Evolutionary conservation across 1,284 basidiomycete species (phyloP).

Genomic region (Trametes pubescens): DNA sequence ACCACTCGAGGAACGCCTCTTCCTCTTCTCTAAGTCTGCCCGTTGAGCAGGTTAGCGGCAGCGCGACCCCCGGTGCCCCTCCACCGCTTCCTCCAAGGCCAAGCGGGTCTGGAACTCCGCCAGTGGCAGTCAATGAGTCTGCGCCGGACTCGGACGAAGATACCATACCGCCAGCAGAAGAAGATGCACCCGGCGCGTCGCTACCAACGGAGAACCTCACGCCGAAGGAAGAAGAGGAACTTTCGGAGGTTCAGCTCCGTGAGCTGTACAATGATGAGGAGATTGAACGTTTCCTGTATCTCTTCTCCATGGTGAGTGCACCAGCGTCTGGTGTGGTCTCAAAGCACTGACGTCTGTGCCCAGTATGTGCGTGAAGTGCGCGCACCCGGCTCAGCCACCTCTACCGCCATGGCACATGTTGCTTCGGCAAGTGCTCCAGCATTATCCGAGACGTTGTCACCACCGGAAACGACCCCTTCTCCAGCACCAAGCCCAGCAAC

Average conservation of each 20-base stretch:
- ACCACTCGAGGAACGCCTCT: background rate
- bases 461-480: background rate
- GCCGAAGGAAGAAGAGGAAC: conserved; percentile 35
- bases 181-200: background rate
- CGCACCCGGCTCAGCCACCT: conserved; percentile 35
- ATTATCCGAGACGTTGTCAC: conserved; percentile 10
- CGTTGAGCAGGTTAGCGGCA: background rate
- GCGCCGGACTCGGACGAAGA: conserved; percentile 10
- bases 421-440: conserved; percentile 19
- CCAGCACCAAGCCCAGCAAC: background rate
- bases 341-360: background rate
- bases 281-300: conserved; percentile 61
- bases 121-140: background rate
- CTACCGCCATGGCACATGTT: conserved; percentile 5
- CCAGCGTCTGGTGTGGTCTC: background rate
- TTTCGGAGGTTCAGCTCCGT: conserved; percentile 53
- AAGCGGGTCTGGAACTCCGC: background rate
- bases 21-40: background rate
- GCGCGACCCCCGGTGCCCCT: background rate
- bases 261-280: conserved; percentile 70
- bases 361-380: conserved; percentile 71
- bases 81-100: conserved; percentile 21
- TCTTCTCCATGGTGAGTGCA: conserved; percentile 62
- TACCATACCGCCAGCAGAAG: background rate
- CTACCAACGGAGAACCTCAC: conserved; percentile 13